Percentiles rank a stretch among this genome's conserved stretches.
Evolutionary conservation across 2,329 filamentous ascomycete genomes (phyloP).

Genomic region (Epichloe scottii): DNA sequence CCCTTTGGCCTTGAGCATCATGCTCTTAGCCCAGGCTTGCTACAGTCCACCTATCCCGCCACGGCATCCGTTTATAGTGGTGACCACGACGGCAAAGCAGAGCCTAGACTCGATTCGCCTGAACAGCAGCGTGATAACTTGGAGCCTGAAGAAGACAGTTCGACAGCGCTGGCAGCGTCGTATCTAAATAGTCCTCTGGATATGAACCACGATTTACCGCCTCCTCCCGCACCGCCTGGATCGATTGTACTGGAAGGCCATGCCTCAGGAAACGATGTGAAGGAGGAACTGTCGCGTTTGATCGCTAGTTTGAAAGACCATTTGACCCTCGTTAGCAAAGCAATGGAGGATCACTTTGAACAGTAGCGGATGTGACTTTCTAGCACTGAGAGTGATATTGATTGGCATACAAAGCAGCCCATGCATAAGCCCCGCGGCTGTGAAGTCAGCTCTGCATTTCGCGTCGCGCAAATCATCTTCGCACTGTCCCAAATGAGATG

Average conservation of each 20-base stretch:
- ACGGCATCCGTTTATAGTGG: background rate
- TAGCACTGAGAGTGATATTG: background rate
- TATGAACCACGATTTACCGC: background rate
- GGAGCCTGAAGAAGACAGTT: background rate
- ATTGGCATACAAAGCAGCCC: too few species aligned
- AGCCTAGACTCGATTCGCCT: background rate
- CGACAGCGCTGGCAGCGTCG: background rate
- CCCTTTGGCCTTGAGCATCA: background rate
- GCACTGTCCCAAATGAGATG: background rate
- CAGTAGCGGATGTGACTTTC: background rate
- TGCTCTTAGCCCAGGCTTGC: background rate
- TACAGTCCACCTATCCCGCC: background rate
- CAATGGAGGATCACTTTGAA: background rate
- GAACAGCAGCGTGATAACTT: background rate
- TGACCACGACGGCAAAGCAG: background rate
- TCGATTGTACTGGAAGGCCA: conserved; percentile 2
- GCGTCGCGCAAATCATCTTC: background rate
- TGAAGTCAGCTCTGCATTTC: background rate
- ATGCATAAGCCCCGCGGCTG: too few species aligned
- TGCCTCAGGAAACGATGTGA: conserved; percentile 13
- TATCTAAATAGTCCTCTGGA: background rate
- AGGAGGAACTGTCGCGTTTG: conserved; percentile 31
- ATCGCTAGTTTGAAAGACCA: conserved; percentile 35
- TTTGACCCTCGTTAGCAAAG: conserved; percentile 27
- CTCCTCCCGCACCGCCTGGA: background rate